Percentiles rank a stretch among this genome's conserved stretches.
Evolutionary conservation across 2,329 filamentous ascomycete species (phyloP).

Genomic region (Huntiella moniliformis): DNA sequence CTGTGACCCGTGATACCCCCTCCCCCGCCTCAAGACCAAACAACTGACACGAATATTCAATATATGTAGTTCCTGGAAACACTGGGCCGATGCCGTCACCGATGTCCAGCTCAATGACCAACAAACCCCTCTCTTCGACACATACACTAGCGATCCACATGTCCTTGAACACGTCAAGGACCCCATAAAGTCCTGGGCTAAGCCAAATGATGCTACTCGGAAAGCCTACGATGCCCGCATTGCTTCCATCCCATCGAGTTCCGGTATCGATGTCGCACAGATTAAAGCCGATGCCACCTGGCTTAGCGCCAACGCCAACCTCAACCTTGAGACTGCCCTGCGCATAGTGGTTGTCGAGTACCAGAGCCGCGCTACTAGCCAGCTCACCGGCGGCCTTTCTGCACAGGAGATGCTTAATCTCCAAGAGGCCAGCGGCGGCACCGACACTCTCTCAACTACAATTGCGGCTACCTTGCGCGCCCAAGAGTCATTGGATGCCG

Average conservation of each 20-base stretch:
- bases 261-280: conserved; percentile 50
- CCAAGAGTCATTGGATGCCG: conserved; percentile 29
- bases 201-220: conserved; percentile 42
- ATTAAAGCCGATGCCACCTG: conserved; percentile 75
- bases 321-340: conserved; percentile 69
- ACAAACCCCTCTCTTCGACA: conserved; percentile 34
- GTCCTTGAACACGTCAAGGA: conserved; percentile 49
- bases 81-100: conserved; percentile 34
- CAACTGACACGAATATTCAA: conserved; percentile 11
- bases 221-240: conserved; percentile 66
- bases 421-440: conserved; percentile 51
- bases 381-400: conserved; percentile 53
- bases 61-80: conserved; percentile 39
- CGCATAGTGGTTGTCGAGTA: conserved; percentile 67
- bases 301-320: conserved; percentile 58
- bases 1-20: not conserved
- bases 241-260: conserved; percentile 66
- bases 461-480: conserved; percentile 35
- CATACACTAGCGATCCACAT: conserved; percentile 53
- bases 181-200: conserved; percentile 48
- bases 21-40: not conserved
- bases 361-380: conserved; percentile 57
- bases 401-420: conserved; percentile 62
- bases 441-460: conserved; percentile 37
- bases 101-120: conserved; percentile 39